Percentiles rank a stretch among this genome's conserved stretches.
Evolutionary conservation across 2,329 filamentous ascomycete species (phyloP).

Genomic region (Scedosporium apiospermum): DNA sequence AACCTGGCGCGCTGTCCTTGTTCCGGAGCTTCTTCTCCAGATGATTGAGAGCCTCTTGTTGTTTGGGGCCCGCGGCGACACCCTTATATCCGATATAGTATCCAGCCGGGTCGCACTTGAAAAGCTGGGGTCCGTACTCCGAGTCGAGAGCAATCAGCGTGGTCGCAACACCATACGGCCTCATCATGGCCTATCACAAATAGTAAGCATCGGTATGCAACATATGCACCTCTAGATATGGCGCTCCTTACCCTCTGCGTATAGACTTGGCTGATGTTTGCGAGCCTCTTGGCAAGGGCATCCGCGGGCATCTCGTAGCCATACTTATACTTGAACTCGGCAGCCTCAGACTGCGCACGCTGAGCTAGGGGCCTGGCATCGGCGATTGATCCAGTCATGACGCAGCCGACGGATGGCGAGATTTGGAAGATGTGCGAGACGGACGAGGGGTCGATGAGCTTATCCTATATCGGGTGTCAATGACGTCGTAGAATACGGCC

Average conservation of each 20-base stretch:
- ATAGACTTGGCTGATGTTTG: conserved; percentile 99
- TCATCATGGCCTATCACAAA: conserved; percentile 72
- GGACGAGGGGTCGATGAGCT: conserved; percentile 94
- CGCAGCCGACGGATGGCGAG: conserved; percentile 90
- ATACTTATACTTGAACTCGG: conserved; percentile 96
- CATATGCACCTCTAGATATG: not conserved
- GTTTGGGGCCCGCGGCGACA: conserved; percentile 92
- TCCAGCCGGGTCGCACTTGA: conserved; percentile 96
- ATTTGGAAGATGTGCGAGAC: conserved; percentile 97
- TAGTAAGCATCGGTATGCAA: not conserved
- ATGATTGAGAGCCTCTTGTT: conserved; percentile 97
- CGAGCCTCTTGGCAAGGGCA: conserved; percentile 88
- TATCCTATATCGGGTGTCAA: conserved; percentile 57
- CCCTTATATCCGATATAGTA: conserved; percentile 99
- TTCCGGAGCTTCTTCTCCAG: conserved; percentile 99
- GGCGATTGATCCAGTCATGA: conserved; percentile 97
- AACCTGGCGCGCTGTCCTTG: conserved; percentile 87
- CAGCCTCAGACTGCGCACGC: conserved; percentile 88
- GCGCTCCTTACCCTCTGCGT: conserved; percentile 68
- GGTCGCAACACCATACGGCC: conserved; percentile 88
- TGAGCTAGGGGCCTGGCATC: conserved; percentile 90
- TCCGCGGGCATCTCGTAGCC: conserved; percentile 99
- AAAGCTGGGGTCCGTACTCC: conserved; percentile 87
- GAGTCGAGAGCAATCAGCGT: conserved; percentile 91
- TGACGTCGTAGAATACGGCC: not conserved